These are phyloP conservation scores for Solanum chmielewskii DNA, from an alignment of 257 asterid species.

Conservation along the genomic window DNA sequence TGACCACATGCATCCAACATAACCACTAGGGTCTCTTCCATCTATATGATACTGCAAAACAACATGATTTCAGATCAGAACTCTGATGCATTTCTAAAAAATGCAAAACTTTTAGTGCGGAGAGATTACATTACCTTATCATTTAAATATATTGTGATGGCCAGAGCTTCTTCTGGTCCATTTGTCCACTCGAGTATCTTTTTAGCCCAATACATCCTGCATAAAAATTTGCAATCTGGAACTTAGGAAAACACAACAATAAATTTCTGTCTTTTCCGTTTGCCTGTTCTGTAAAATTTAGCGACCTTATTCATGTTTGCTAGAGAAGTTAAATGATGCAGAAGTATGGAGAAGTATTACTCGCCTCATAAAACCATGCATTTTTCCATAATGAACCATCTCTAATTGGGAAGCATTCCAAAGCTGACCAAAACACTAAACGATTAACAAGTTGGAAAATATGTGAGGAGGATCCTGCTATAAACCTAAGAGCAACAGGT, in stretches of 20 bases:
- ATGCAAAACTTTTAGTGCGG: neutral
- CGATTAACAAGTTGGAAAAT: neutral
- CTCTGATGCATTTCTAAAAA: neutral
- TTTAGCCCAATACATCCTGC: constrained; percentile 99
- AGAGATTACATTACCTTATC: constrained; percentile 44
- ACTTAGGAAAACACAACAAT: neutral
- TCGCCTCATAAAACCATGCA: constrained; percentile 99
- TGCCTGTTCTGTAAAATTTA: neutral
- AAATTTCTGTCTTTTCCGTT: neutral
- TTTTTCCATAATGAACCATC: constrained; percentile 86
- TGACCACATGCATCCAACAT: constrained; percentile 99
- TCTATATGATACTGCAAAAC: constrained; percentile 71
- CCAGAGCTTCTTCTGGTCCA: constrained; percentile 93
- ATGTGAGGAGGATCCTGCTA: neutral
- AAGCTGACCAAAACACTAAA: constrained; percentile 38
- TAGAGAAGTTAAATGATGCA: neutral
- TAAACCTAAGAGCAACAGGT: neutral
- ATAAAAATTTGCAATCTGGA: neutral
- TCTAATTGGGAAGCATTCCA: constrained; percentile 98
- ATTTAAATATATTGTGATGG: constrained; percentile 60
- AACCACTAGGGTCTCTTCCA: constrained; percentile 94
- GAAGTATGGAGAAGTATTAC: constrained; percentile 1
- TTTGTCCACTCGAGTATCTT: constrained; percentile 95
- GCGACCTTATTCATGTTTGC: neutral
- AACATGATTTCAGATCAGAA: neutral